Evolutionary conservation across 2,329 filamentous ascomycete genomes (phyloP), one percentile per base, ranked within the genome.

Genomic region (Diaporthe sp.): DNA sequence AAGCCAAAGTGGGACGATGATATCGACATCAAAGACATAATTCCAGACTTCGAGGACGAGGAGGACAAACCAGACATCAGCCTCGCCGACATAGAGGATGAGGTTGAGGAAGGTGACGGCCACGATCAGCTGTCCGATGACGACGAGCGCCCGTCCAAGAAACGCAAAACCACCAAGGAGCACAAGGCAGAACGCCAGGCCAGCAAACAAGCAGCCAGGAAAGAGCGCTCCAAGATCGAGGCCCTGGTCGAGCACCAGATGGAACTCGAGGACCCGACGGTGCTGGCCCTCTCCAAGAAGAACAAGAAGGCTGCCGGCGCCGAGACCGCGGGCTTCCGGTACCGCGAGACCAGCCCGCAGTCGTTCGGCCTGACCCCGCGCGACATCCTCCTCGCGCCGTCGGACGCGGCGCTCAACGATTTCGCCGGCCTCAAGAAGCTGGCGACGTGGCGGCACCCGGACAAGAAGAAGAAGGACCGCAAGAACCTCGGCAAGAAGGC

Each of bases 1-100:
- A 97, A 97, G 85, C 95, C 95, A 13, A 94, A 92, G 77, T 99
- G 96, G 93, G 95, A 98, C 79, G 95, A 98, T 80, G 97, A 99
- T 82, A 98, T 99, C 79, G 96, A 98, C 81, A 98, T 99, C 85
- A 95, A 94, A 76, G 96, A 98, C 82, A 89, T 98, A 68, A 86
- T 98, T 38, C 95, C 95, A 1, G 95, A 97, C 76, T 98, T 97
- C 81, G 91, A 94, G 28, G 94, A 95, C 35, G 90, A 90, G 9
- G 85, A 88, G 22, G 81, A 61, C 30, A 85, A 87, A 67, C 89
- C 90, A 28, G 85, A 86, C 1, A 84, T 93, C 75, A 85, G 85
- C 1, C 84, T 93, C 2, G 90, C 90, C 7, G 90, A 92, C 77
- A 85, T 85, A 19, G 83, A 82, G 1, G 84, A 83, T 15, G 85